Conservation (phyloP, 805 yeast genomes). For the Saturnispora besseyi region DNA sequence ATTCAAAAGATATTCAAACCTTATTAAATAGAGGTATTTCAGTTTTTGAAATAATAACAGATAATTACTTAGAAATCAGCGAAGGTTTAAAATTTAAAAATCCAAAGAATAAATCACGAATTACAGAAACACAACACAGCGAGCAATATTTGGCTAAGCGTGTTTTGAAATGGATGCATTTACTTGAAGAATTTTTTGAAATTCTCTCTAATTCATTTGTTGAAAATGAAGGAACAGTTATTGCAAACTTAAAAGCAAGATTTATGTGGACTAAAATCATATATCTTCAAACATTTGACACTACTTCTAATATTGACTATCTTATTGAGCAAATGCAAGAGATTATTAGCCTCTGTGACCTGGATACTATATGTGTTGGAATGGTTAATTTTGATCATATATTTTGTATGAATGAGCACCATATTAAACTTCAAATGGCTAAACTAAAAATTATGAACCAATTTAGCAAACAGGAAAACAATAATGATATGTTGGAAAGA, state of each 20-base stretch:
- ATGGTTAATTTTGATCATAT: constrained; percentile 55
- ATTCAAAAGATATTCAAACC: background rate
- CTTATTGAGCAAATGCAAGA: constrained; percentile 26
- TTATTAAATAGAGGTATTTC: constrained; percentile 26
- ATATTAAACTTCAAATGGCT: constrained; percentile 54
- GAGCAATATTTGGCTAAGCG: constrained; percentile 34
- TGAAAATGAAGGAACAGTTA: background rate
- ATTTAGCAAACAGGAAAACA: constrained; percentile 42
- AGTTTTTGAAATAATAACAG: constrained; percentile 37
- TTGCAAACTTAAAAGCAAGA: constrained; percentile 24
- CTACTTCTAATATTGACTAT: constrained; percentile 23
- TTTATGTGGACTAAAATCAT: constrained; percentile 42
- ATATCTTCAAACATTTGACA: constrained; percentile 30
- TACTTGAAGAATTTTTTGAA: constrained; percentile 27
- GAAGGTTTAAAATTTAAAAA: constrained; percentile 20
- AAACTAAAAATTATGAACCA: constrained; percentile 62
- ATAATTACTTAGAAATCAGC: constrained; percentile 30
- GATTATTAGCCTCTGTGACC: constrained; percentile 19
- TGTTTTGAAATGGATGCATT: constrained; percentile 39
- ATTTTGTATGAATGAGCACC: constrained; percentile 41
- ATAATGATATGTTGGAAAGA: constrained; percentile 20
- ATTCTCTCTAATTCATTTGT: background rate
- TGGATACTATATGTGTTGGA: constrained; percentile 25
- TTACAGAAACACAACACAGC: constrained; percentile 29
- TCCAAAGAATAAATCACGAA: constrained; percentile 12